Base-by-base conservation (phyloP, 768 basidiomycete species). In the Mycena belliarum region DNA sequence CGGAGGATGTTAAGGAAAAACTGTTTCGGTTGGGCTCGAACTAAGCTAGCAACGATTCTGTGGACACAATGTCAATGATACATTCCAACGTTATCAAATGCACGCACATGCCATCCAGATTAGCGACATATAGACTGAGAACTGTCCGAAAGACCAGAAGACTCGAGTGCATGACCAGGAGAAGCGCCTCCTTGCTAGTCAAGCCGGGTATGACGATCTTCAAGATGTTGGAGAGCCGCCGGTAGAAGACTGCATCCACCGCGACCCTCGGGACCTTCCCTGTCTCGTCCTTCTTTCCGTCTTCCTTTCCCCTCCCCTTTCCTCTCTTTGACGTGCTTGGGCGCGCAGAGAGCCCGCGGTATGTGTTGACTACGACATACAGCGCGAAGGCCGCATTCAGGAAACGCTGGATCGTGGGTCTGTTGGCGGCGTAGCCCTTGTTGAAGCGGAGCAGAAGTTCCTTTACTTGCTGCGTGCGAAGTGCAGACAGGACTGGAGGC, bases 31-130 rank as follows among this genome's bases (percentile, higher is more conserved):
- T 88, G 85, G 8, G 91, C 93, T 54, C 94, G 87, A 29, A 99
- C 96, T 11, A 99, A 83, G 45, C 92, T 93, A 4, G 95, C 93
- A 6, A 98, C 96, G 63, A 98, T 98, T 69, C 93, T 95, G 61
- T 28, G 21, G 47, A 46, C 18, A 15, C 33, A 25, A 53, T 33
- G 12, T 38, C 6, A n/a, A n/a, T 5, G 32, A 5, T 23, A n/a
- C n/a, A n/a, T 11, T 14, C 32, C 20, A 35, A 35, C 11, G 15
- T 32, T 47, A 23, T 58, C 65, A 62, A 28, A 33, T 15, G 33
- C 16, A 77, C 86, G 63, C 65, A 92, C 90, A 84, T 88, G 72
- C 96, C 96, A 68, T 98, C 96, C 46, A 98, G 79, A 21, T 90
- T 85, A 7, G 96, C 96, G 46, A 99, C 94, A 68, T 97, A 98